Evolutionary conservation across 441 rosid genomes (phyloP).

Genomic region (Gossypium davidsonii): DNA sequence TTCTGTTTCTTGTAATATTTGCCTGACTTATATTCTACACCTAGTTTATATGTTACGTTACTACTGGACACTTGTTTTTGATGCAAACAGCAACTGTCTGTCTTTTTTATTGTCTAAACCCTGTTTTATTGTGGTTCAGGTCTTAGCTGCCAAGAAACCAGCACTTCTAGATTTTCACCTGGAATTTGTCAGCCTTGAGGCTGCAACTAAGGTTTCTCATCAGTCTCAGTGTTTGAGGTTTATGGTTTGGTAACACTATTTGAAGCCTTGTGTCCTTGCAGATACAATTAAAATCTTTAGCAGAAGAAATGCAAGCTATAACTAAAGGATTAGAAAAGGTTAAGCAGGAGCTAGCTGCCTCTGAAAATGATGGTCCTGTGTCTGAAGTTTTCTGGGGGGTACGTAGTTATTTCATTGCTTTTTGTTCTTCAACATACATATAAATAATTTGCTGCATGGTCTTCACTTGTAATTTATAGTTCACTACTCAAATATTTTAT

Average conservation of each 20-base stretch:
- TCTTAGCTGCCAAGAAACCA: conserved; percentile 69
- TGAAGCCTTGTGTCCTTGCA: conserved; percentile 28
- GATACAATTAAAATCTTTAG: conserved; percentile 94
- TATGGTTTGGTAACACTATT: conserved; percentile 9
- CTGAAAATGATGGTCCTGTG: conserved; percentile 94
- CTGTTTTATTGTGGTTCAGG: conserved; percentile 39
- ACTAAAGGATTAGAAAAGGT: conserved; percentile 92
- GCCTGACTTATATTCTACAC: not conserved
- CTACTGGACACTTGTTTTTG: not conserved
- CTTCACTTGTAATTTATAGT: not conserved
- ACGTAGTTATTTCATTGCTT: conserved; percentile 5
- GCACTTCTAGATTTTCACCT: conserved; percentile 69
- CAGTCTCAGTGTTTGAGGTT: conserved; percentile 4
- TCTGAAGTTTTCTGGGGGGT: conserved; percentile 87
- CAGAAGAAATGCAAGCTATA: conserved; percentile 99
- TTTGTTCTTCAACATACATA: conserved; percentile 9
- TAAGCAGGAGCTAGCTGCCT: conserved; percentile 76
- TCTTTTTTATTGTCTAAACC: conserved; percentile 9
- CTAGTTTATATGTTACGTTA: not conserved
- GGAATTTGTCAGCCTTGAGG: conserved; percentile 78
- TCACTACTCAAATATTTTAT: not conserved
- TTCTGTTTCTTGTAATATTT: conserved; percentile 5
- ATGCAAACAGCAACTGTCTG: not conserved
- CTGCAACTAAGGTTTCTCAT: conserved; percentile 67
- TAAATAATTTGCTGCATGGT: conserved; percentile 12